Evolutionary conservation across 371 early-diverging fungal species (phyloP), one percentile per base, ranked within the genome.

Genomic region (Mortierella sp.): DNA sequence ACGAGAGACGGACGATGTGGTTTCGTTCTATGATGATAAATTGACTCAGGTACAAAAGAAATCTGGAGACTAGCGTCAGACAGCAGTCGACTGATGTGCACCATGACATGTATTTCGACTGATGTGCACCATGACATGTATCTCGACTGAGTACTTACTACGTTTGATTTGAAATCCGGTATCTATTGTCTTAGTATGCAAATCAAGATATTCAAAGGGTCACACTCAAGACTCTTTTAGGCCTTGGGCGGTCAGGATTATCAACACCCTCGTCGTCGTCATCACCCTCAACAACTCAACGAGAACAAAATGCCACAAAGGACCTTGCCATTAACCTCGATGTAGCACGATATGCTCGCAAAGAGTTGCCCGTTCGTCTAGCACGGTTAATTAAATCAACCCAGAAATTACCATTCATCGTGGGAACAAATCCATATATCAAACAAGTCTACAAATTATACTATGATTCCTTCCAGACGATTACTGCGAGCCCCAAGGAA

Each of bases 371-470:
- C 0, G 94, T 91, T 51, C 91, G 97, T 32, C 71, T 97, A 67
- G 97, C 96, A 10, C 77, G 94, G 72, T 88, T 95, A 51, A 94
- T 95, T 22, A 87, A 90, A 83, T 94, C 94, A 11, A 90, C 96
- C 54, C 95, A 96, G 80, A 92, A 90, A 66, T 86, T 97, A 18
- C 97, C 96, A 0, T 96, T 94, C 77, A 97, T 97, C 69, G 96
- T 97, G 30, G 97, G 95, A 54, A 94, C 94, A 51, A 97, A 97
- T 75, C 97, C 97, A 3, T 91, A 92, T 76, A 95, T 97, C 73
- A 88, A 90, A 64, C 85, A 85, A 59, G 91, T 96, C 40, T 95
- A 96, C 83, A 86, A 90, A 57, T 88, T 97, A 0, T 97, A 97
- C 74, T 90, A 90, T 65, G 93, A 94, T 62, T 93, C 95, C 1